phyloP scores from a whole-genome alignment of 345 rosid species.

The Citrus sp. region DNA sequence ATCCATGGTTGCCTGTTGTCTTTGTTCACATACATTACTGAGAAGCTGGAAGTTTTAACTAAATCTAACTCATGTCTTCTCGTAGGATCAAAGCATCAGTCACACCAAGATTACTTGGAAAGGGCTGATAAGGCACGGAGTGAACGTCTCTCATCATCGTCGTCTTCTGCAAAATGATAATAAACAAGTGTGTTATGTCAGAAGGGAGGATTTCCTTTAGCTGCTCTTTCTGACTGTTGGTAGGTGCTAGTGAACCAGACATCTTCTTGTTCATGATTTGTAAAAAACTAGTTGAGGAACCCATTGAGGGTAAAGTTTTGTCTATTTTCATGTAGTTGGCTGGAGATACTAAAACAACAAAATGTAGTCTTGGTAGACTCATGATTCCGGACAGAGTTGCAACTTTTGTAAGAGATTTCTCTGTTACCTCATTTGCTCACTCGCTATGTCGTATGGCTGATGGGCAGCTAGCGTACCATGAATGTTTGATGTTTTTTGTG shows the following conservation, averaged over 20 bases:
- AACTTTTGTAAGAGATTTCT: neutral
- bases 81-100: slow-evolving; percentile 77
- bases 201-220: slow-evolving; percentile 14
- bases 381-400: no score
- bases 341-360: neutral
- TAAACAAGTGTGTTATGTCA: slow-evolving; percentile 4
- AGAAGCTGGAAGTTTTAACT: neutral
- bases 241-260: neutral
- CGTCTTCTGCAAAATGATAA: slow-evolving; percentile 40
- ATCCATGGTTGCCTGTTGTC: neutral
- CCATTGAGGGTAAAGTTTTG: neutral
- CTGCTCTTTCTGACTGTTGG: slow-evolving; percentile 3
- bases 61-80: slow-evolving; percentile 3
- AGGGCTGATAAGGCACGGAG: slow-evolving; percentile 84
- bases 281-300: neutral
- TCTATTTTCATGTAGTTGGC: neutral
- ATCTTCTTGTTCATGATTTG: neutral
- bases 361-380: neutral
- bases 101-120: slow-evolving; percentile 98
- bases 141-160: slow-evolving; percentile 64
- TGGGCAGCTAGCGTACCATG: neutral
- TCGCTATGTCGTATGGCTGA: neutral
- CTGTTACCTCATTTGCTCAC: neutral
- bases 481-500: neutral
- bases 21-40: neutral